A percentile compares a stretch with the other conserved stretches of the same genome.
These are phyloP conservation scores for Dactylorhiza incarnata DNA, from an alignment of 106 monocot genomes.

Conservation along the genomic window DNA sequence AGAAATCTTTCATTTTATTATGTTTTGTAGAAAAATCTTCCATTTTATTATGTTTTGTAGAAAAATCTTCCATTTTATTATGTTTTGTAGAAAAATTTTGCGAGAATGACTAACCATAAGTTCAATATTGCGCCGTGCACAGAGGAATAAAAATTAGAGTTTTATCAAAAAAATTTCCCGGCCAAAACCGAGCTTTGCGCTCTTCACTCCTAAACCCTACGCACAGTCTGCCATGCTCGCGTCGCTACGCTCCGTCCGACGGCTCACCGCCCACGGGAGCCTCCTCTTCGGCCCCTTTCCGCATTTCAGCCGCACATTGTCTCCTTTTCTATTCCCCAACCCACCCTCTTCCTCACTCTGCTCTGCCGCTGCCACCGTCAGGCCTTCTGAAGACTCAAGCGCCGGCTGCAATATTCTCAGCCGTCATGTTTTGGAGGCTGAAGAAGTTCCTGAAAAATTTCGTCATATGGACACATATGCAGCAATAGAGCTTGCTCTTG, in stretches of 20 bases:
- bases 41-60: no score
- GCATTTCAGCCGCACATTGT: background rate
- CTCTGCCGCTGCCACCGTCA: background rate
- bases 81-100: no score
- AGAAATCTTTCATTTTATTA: no score
- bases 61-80: no score
- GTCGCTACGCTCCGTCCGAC: conserved; percentile 20
- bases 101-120: no score
- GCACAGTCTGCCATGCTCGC: conserved; percentile 5
- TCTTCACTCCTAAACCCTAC: background rate
- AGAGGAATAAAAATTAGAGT: no score
- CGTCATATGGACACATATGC: conserved; percentile 60
- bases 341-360: background rate
- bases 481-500: conserved; percentile 86
- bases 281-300: background rate
- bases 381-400: background rate
- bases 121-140: no score
- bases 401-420: conserved; percentile 3
- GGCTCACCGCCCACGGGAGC: conserved; percentile 9
- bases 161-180: no score
- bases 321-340: background rate
- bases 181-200: background rate
- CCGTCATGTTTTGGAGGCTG: conserved; percentile 12
- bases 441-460: conserved; percentile 16
- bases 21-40: no score